These are phyloP conservation scores for Suhomyces canberraensis DNA, from an alignment of 805 yeast genomes.

Conservation along the genomic window DNA sequence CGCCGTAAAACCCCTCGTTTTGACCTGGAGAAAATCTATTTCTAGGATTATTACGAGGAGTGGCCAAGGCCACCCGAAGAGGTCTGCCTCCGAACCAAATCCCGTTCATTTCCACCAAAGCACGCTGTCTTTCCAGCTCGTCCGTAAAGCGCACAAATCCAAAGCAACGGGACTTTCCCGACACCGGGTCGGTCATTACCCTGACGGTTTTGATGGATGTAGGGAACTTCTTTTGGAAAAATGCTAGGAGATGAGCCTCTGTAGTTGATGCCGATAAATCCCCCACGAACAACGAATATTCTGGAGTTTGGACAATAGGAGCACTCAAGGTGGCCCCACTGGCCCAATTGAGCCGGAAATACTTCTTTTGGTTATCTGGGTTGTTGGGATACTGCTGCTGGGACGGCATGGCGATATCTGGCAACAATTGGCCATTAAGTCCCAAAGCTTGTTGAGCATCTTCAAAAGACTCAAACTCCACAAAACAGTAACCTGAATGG, in stretches of 20 bases:
- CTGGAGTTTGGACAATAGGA: slow-evolving; percentile 71
- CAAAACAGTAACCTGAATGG: slow-evolving; percentile 69
- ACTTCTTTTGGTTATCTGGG: slow-evolving; percentile 52
- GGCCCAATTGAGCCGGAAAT: slow-evolving; percentile 80
- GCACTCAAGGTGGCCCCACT: slow-evolving; percentile 74
- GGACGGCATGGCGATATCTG: slow-evolving; percentile 50
- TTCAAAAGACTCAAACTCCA: slow-evolving; percentile 65
- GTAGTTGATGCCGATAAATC: slow-evolving; percentile 76
- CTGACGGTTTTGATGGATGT: slow-evolving; percentile 72
- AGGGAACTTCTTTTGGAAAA: slow-evolving; percentile 64
- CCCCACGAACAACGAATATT: slow-evolving; percentile 77
- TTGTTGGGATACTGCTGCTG: slow-evolving; percentile 38
- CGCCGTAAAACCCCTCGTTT: neutral
- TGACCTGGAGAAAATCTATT: slow-evolving; percentile 1
- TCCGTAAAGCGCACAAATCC: slow-evolving; percentile 77
- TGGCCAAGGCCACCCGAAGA: slow-evolving; percentile 73
- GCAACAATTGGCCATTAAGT: slow-evolving; percentile 62
- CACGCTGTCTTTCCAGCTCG: slow-evolving; percentile 65
- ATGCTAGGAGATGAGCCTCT: slow-evolving; percentile 70
- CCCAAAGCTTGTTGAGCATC: slow-evolving; percentile 69
- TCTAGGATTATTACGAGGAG: slow-evolving; percentile 49
- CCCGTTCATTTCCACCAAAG: slow-evolving; percentile 73
- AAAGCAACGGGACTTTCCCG: slow-evolving; percentile 74
- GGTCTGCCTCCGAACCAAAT: slow-evolving; percentile 78
- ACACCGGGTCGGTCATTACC: slow-evolving; percentile 82